phyloP scores from a whole-genome alignment of 228 moss, liverwort and hornwort genomes.

The Sphagnum magellanicum region DNA sequence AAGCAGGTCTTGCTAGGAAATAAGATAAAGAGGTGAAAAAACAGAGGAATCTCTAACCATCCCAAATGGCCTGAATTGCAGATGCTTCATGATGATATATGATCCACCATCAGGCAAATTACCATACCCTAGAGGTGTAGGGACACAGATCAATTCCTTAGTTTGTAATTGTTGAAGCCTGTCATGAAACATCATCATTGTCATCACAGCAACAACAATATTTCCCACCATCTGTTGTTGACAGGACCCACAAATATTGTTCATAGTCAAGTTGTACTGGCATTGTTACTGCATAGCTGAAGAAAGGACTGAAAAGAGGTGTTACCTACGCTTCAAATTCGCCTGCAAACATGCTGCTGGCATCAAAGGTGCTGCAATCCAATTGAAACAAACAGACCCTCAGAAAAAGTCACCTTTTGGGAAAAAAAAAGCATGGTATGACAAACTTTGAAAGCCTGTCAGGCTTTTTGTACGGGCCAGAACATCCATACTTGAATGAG shows the following conservation, averaged over 20 bases:
- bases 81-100: constrained; percentile 73
- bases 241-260: background rate
- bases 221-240: background rate
- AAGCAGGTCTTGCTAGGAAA: too few species aligned
- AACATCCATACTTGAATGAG: background rate
- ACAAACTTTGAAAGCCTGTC: background rate
- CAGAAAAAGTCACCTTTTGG: background rate
- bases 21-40: background rate
- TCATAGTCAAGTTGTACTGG: constrained; percentile 1
- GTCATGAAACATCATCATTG: constrained; percentile 12
- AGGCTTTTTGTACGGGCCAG: too few species aligned
- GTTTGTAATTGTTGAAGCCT: constrained; percentile 48
- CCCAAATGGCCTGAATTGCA: constrained; percentile 75
- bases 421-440: background rate
- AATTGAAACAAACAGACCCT: background rate
- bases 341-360: constrained; percentile 66
- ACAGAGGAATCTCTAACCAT: constrained; percentile 29
- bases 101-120: constrained; percentile 69
- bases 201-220: background rate
- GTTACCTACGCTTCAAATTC: constrained; percentile 93
- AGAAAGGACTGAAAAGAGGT: constrained; percentile 19
- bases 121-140: constrained; percentile 62
- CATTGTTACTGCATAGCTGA: too few species aligned
- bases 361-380: constrained; percentile 40
- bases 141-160: constrained; percentile 47